These are phyloP conservation scores for Potentilla sterilis DNA, from an alignment of 306 rosid genomes.

Conservation along the genomic window DNA sequence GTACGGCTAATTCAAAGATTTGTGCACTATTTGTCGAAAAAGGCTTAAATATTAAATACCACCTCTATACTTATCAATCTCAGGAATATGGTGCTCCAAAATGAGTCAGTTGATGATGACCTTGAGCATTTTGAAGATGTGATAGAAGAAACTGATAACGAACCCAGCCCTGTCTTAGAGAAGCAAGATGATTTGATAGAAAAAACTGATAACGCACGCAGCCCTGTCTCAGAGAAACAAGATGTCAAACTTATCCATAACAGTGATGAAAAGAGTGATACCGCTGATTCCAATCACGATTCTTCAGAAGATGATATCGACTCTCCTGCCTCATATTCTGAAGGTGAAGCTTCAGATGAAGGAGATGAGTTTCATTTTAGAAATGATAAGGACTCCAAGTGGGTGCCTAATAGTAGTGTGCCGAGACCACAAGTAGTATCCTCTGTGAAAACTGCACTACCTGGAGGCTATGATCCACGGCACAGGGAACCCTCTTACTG, in stretches of 20 bases:
- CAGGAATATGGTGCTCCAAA: conserved; percentile 82
- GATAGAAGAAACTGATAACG: conserved; percentile 53
- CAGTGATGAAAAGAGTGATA: conserved; percentile 20
- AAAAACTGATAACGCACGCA: conserved; percentile 49
- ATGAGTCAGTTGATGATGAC: conserved; percentile 75
- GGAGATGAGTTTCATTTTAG: conserved; percentile 54
- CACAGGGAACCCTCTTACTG: conserved; percentile 84
- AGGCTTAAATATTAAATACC: not conserved
- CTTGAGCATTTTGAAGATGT: conserved; percentile 90
- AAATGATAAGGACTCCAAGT: conserved; percentile 34
- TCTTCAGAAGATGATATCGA: conserved; percentile 65
- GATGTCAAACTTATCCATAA: conserved; percentile 26
- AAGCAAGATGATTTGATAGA: conserved; percentile 55
- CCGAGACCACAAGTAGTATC: conserved; percentile 35
- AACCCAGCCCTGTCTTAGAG: conserved; percentile 35
- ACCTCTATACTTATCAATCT: conserved; percentile 5
- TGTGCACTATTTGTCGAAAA: not conserved
- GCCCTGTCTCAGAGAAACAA: conserved; percentile 30
- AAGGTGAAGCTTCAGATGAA: conserved; percentile 62
- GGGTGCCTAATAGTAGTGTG: conserved; percentile 27
- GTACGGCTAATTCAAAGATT: not conserved
- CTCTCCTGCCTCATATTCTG: conserved; percentile 47
- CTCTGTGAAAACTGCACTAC: conserved; percentile 46
- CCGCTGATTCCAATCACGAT: conserved; percentile 41
- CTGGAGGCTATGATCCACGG: conserved; percentile 85